Evolutionary conservation across 306 rosid genomes (phyloP).

Genomic region (Datisca glomerata): DNA sequence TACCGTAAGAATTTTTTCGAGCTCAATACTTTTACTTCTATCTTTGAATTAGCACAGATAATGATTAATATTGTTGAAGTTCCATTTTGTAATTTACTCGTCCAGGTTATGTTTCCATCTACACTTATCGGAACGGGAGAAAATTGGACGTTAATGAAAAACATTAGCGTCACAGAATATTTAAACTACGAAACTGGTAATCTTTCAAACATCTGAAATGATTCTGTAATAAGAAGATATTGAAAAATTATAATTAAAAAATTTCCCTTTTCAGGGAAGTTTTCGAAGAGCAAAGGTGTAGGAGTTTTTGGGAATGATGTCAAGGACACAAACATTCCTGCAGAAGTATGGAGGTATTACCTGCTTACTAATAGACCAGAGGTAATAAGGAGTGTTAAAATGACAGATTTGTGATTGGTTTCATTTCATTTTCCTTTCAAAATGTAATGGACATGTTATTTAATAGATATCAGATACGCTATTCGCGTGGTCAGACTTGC

Average conservation of each 20-base stretch:
- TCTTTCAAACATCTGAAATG: neutral
- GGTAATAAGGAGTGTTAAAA: too few species aligned
- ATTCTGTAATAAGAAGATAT: neutral
- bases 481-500: slow-evolving; percentile 64
- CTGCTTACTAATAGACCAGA: slow-evolving; percentile 71
- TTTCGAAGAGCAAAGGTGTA: slow-evolving; percentile 61
- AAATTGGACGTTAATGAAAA: slow-evolving; percentile 73
- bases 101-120: slow-evolving; percentile 77
- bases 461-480: slow-evolving; percentile 56
- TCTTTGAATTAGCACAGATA: neutral
- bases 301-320: slow-evolving; percentile 71
- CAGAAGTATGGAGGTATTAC: slow-evolving; percentile 75
- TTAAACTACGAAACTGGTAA: slow-evolving; percentile 67
- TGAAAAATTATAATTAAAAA: too few species aligned
- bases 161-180: slow-evolving; percentile 63
- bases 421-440: too few species aligned
- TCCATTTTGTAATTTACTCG: neutral
- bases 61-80: neutral
- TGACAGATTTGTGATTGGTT: too few species aligned
- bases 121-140: slow-evolving; percentile 57
- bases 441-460: neutral
- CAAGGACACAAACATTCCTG: slow-evolving; percentile 53
- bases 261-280: slow-evolving; percentile 42
- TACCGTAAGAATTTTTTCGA: slow-evolving; percentile 37
- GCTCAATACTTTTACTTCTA: neutral